Percentiles rank a stretch among this genome's conserved stretches.
Evolutionary conservation across 345 rosid genomes (phyloP).

Genomic region (Eucalyptus tenuipes): DNA sequence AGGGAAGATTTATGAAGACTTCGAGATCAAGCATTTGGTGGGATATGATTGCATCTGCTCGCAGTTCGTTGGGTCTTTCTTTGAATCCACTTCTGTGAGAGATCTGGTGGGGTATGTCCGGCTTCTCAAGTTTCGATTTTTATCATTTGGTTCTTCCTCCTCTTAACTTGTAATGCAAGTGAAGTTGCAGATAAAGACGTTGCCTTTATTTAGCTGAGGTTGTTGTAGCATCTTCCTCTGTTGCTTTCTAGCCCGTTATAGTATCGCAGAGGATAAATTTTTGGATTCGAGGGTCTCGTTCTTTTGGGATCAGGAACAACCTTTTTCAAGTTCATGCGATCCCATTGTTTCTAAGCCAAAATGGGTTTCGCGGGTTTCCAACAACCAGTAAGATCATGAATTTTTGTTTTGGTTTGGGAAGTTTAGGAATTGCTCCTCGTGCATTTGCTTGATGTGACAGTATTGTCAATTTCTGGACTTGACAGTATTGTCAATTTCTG

Average conservation of each 20-base stretch:
- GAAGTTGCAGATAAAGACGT: constrained; percentile 28
- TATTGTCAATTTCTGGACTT: not conserved
- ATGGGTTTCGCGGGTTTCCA: constrained; percentile 15
- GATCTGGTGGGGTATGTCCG: constrained; percentile 51
- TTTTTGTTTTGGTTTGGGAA: not conserved
- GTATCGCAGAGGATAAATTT: constrained; percentile 10
- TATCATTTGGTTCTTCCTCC: not conserved
- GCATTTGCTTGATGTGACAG: not conserved
- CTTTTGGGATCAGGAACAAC: constrained; percentile 7
- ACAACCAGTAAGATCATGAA: constrained; percentile 4
- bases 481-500: not conserved
- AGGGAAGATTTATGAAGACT: not conserved
- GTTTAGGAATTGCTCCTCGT: not conserved
- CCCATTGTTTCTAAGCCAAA: constrained; percentile 8
- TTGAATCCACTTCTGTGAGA: constrained; percentile 22
- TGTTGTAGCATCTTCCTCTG: not conserved
- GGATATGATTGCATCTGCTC: constrained; percentile 20
- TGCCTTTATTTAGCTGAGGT: not conserved
- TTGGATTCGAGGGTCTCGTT: constrained; percentile 7
- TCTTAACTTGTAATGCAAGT: constrained; percentile 57
- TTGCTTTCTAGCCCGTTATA: constrained; percentile 6
- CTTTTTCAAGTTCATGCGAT: constrained; percentile 10
- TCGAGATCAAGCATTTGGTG: constrained; percentile 2
- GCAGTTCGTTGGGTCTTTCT: constrained; percentile 18
- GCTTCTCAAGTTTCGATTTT: not conserved